Base-by-base conservation (phyloP, 2,329 filamentous ascomycete genomes). In the Fonsecaea multimorphosa region DNA sequence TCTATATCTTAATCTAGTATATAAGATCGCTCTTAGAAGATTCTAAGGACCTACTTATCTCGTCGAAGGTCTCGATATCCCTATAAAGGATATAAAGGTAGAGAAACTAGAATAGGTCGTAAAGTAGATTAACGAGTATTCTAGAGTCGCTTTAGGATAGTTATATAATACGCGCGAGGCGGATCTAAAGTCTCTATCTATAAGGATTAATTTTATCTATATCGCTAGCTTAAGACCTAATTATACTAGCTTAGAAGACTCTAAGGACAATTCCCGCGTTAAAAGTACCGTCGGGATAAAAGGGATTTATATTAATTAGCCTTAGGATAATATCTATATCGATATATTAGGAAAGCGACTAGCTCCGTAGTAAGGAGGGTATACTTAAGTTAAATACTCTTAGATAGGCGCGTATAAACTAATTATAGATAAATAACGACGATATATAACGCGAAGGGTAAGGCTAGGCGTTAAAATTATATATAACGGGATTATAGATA, bases 91-190 rank as follows among this genome's bases (percentile, higher is more conserved):
- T 3, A 40, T 44, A 44, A 58, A 16, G 6, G 2, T 27, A 27
- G 29, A 46, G 19, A 5, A 8, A 14, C 8, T 58, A n/a, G 16
- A 58, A 44, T 58, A 44, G 22, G 14, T 58, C 19, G 12, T 16
- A 16, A 7, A 2, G 14, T 9, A 58, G 55, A 58, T 58, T 19
- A 19, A 58, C 19, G 24, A 22, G 6, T 19, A 58, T 31, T 27
- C 12, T 11, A 19, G 22, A 14, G 22, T 40, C 7, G 24, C 12
- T 0, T 58, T 9, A 14, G 12, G 12, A 22, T 58, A 44, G 34
- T 24, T 12, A 16, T 58, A 58, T 58, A 58, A 34, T 4, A 58
- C 34, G 34, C n/a, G n/a, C n/a, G n/a, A n/a, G n/a, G n/a, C n/a
- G n/a, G n/a, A n/a, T n/a, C n/a, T n/a, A n/a, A n/a, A n/a, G n/a